Evolutionary conservation across 345 rosid species (phyloP).

Genomic region (Passiflora organensis): DNA sequence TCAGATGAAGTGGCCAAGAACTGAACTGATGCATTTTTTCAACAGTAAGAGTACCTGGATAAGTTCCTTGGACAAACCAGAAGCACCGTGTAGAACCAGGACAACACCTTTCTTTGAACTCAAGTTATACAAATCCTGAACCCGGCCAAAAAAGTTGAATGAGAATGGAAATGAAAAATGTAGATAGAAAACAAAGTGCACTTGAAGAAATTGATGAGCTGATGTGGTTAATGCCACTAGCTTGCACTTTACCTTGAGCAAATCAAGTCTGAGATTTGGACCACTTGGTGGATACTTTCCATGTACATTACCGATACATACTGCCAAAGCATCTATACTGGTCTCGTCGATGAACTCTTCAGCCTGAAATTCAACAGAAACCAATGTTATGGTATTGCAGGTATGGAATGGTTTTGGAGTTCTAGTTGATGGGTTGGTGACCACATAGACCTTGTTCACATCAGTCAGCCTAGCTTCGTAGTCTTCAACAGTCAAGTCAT

Average conservation of each 20-base stretch:
- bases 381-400: slow-evolving; percentile 10
- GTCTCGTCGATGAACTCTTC: slow-evolving; percentile 71
- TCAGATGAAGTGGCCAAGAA: too few species aligned
- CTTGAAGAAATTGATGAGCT: not conserved
- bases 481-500: slow-evolving; percentile 87
- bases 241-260: slow-evolving; percentile 56
- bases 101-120: slow-evolving; percentile 70
- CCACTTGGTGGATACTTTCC: slow-evolving; percentile 91
- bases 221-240: not conserved
- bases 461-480: slow-evolving; percentile 90
- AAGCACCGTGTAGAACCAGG: slow-evolving; percentile 95
- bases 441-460: slow-evolving; percentile 52
- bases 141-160: not conserved
- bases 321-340: slow-evolving; percentile 88
- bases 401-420: slow-evolving; percentile 1
- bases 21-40: too few species aligned
- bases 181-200: not conserved
- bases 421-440: slow-evolving; percentile 7
- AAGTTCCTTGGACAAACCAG: slow-evolving; percentile 68
- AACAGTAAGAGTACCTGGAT: slow-evolving; percentile 44
- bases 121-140: slow-evolving; percentile 56
- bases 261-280: slow-evolving; percentile 77
- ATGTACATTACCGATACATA: slow-evolving; percentile 95
- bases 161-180: not conserved
- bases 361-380: slow-evolving; percentile 49